Percentiles rank a stretch among this genome's conserved stretches.
Evolutionary conservation across 305 asterid species (phyloP).

Genomic region (Solanum hybrid): DNA sequence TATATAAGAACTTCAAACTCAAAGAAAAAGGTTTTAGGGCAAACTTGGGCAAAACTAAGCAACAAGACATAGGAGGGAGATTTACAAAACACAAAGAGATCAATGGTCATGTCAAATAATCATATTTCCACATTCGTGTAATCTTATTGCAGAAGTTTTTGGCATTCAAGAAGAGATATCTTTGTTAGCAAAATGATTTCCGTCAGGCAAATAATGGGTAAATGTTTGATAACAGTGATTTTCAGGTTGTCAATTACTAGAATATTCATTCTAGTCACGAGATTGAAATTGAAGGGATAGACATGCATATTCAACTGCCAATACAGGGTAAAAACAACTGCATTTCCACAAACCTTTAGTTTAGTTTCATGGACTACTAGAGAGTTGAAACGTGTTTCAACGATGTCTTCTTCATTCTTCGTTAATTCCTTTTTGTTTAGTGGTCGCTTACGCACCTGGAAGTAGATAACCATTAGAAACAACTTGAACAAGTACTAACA

Average conservation of each 20-base stretch:
- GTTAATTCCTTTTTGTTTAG: conserved; percentile 79
- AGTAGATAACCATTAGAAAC: conserved; percentile 10
- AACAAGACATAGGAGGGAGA: background rate
- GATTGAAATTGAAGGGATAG: background rate
- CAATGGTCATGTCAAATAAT: background rate
- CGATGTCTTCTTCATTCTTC: conserved; percentile 88
- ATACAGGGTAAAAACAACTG: background rate
- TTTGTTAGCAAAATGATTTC: background rate
- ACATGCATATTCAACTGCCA: background rate
- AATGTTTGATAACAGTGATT: background rate
- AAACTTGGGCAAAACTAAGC: background rate
- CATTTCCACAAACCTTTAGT: conserved; percentile 60
- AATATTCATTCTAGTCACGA: background rate
- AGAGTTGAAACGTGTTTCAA: conserved; percentile 65
- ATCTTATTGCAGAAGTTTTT: background rate
- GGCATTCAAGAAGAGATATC: background rate
- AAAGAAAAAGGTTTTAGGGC: background rate
- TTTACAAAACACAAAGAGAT: background rate
- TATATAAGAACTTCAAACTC: conserved; percentile 9
- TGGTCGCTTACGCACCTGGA: conserved; percentile 92
- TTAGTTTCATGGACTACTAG: conserved; percentile 83
- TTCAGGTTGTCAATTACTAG: background rate
- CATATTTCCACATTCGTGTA: background rate
- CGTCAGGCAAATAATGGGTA: background rate
- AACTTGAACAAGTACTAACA: conserved; percentile 1